A percentile compares a stretch with the other conserved stretches of the same genome.
These are phyloP conservation scores for Candida schatavii DNA, from an alignment of 805 yeast genomes.

Conservation along the genomic window DNA sequence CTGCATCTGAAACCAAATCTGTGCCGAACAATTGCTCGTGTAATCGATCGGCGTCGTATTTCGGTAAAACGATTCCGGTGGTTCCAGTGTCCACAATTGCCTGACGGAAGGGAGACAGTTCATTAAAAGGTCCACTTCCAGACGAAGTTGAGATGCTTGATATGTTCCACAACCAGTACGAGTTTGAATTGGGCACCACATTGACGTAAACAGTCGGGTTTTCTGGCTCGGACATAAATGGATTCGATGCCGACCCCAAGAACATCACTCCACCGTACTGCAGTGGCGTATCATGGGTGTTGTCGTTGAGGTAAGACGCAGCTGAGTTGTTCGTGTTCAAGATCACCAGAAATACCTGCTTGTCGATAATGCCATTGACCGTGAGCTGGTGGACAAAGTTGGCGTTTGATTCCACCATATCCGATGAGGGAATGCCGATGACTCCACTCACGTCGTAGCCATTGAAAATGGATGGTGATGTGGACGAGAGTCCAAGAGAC, in stretches of 20 bases:
- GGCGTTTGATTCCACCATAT: conserved; percentile 20
- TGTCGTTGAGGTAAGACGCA: not conserved
- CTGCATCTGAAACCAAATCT: conserved; percentile 52
- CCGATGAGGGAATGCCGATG: conserved; percentile 53
- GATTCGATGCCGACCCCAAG: conserved; percentile 20
- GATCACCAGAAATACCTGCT: conserved; percentile 44
- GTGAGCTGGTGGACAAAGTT: conserved; percentile 43
- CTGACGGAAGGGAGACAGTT: conserved; percentile 24
- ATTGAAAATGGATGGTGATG: conserved; percentile 52
- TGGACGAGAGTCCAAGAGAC: conserved; percentile 51
- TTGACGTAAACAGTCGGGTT: conserved; percentile 42
- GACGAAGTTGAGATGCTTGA: conserved; percentile 28
- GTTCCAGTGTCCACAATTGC: conserved; percentile 68
- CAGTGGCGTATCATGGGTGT: conserved; percentile 25
- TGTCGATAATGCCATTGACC: conserved; percentile 29
- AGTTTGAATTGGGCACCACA: conserved; percentile 27
- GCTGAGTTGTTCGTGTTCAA: conserved; percentile 17
- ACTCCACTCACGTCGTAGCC: conserved; percentile 57
- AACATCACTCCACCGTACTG: conserved; percentile 26
- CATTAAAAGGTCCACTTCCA: conserved; percentile 9
- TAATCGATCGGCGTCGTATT: conserved; percentile 49
- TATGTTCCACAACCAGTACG: conserved; percentile 54
- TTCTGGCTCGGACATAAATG: conserved; percentile 11
- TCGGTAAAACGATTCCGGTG: conserved; percentile 55
- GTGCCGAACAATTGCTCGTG: conserved; percentile 47